Conservation (phyloP, 495 filamentous ascomycete species). For the Halenospora varia region DNA sequence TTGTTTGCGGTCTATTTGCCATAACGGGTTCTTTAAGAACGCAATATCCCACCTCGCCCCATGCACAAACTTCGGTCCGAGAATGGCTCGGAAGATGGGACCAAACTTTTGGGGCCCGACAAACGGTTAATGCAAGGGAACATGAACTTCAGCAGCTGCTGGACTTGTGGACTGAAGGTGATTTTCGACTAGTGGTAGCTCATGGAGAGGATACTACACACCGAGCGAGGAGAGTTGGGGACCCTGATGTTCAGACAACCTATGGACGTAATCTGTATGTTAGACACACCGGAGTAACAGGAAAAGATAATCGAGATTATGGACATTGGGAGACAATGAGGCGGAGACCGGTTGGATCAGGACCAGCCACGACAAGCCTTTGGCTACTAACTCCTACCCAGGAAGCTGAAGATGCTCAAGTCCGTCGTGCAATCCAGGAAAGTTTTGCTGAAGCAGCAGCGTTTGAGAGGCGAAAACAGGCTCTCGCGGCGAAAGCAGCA, state of each 20-base stretch:
- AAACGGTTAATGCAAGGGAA: neutral
- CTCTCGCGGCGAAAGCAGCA: no score
- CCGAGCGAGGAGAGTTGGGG: neutral
- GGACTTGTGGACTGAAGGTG: neutral
- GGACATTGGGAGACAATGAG: neutral
- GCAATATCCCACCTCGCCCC: neutral
- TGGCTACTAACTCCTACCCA: no score
- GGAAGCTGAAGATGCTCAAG: no score
- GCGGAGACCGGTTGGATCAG: no score
- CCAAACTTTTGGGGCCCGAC: neutral
- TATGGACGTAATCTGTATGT: neutral
- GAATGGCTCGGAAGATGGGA: neutral
- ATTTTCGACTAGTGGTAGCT: neutral
- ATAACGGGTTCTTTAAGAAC: neutral
- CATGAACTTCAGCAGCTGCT: neutral
- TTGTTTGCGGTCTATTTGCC: neutral
- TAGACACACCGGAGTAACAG: no score
- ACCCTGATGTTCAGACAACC: neutral
- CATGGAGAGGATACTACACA: neutral
- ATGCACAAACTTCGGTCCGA: neutral
- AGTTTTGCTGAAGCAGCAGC: no score
- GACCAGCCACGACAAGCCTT: no score
- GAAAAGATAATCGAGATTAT: no score
- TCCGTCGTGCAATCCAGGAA: no score
- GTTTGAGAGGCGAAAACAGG: no score